Base-by-base conservation (phyloP, 1,284 basidiomycete species). In the Cryptococcus deneoformans region DNA sequence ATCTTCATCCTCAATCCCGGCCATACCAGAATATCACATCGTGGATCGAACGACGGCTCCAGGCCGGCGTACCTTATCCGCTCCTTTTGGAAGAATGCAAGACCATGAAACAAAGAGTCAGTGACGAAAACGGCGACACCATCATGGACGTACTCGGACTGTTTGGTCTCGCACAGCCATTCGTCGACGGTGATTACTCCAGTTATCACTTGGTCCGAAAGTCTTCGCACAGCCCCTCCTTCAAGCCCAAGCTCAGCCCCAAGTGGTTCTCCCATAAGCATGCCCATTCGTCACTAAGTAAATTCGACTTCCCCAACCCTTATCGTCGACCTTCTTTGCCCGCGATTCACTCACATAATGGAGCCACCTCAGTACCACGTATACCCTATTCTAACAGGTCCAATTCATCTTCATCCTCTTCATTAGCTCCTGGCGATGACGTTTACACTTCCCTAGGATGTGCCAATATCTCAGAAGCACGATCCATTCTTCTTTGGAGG, bases 251-350 rank as follows among this genome's bases (percentile, higher is more conserved):
- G 7, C 46, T 57, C 1, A 49, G 62, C 10, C 60, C 62, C 6
- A 66, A 63, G 50, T 68, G 66, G 64, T 53, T 67, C n/a, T 59
- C 62, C 8, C 64, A 67, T 9, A 62, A 57, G 8, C 49, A 60
- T 35, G 50, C 50, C 42, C 55, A 45, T 45, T 61, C 60, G 16
- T 64, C 52, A 44, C 45, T 58, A 35, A 64, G 45, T 39, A 56
- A 47, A 36, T 24, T 50, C 29, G 14, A 45, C 29, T 29, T 49
- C 12, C 44, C 50, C 20, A 12, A 48, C 53, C 45, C 46, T 51
- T 38, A 67, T 10, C 66, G 70, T 3, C 53, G 70, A 5, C 71
- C 71, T 0, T 69, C 67, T n/a, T 52, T 72, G 39, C 68, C 70
- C 2, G 53, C 52, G n/a, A 50, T 61, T 59, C 56, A 43, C 9